A percentile compares a stretch with the other conserved stretches of the same genome.
phyloP scores from a whole-genome alignment of 2,329 filamentous ascomycete species.

The Apiospora arundinis region DNA sequence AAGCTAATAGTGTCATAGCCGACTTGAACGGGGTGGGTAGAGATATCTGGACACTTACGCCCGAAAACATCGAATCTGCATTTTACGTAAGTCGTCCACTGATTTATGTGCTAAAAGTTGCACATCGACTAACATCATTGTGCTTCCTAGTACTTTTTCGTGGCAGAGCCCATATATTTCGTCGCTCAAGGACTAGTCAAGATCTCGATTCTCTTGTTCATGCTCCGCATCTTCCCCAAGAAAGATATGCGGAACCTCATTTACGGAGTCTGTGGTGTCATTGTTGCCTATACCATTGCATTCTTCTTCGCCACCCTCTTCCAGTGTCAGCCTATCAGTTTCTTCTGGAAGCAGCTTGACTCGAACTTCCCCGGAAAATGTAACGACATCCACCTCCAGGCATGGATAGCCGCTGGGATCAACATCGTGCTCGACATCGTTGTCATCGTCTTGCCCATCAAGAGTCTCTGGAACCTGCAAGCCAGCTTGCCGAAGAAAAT shows the following conservation, averaged over 20 bases:
- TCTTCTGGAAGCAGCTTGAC: slow-evolving; percentile 37
- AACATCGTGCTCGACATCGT: slow-evolving; percentile 36
- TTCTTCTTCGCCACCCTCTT: slow-evolving; percentile 34
- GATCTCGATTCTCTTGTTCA: slow-evolving; percentile 42
- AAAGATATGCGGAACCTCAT: slow-evolving; percentile 33
- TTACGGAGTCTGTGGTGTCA: slow-evolving; percentile 36
- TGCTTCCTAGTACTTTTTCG: slow-evolving; percentile 34
- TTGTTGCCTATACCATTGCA: slow-evolving; percentile 33
- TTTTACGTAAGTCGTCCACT: slow-evolving; percentile 22
- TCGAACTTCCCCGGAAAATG: slow-evolving; percentile 32
- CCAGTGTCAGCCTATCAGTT: slow-evolving; percentile 42
- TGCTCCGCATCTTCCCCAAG: slow-evolving; percentile 41
- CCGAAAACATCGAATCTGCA: slow-evolving; percentile 26
- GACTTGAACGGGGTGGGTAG: slow-evolving; percentile 25
- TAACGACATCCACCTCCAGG: slow-evolving; percentile 40
- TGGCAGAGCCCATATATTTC: slow-evolving; percentile 42
- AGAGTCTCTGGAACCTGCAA: slow-evolving; percentile 37
- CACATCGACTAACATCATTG: neutral
- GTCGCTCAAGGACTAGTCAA: slow-evolving; percentile 39
- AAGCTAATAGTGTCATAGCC: neutral
- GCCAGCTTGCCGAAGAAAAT: slow-evolving; percentile 41
- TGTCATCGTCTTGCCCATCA: slow-evolving; percentile 38
- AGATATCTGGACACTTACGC: slow-evolving; percentile 28
- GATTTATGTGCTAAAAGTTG: neutral
- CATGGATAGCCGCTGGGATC: slow-evolving; percentile 37